These are phyloP conservation scores for Penicillium sp. DNA, from an alignment of 2,329 filamentous ascomycete genomes.

Conservation along the genomic window DNA sequence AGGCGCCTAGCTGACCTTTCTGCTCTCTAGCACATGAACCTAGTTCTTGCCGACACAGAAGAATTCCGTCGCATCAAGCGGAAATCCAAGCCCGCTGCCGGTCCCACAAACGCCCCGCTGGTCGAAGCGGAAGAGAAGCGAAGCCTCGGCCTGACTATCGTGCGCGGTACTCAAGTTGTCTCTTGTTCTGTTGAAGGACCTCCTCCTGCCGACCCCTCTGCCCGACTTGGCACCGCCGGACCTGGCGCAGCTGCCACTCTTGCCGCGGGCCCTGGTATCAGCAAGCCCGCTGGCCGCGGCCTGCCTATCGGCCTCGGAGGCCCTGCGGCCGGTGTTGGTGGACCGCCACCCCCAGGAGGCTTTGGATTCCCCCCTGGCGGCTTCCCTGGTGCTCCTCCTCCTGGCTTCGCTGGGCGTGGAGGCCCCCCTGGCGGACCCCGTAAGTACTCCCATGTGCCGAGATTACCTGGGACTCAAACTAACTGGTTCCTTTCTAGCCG, in stretches of 20 bases:
- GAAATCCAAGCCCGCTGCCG: slow-evolving; percentile 66
- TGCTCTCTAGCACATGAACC: slow-evolving; percentile 82
- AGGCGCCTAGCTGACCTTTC: slow-evolving; percentile 6
- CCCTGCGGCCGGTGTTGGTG: slow-evolving; percentile 83
- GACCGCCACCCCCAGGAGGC: slow-evolving; percentile 63
- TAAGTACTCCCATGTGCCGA: slow-evolving; percentile 39
- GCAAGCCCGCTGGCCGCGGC: slow-evolving; percentile 86
- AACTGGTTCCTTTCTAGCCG: slow-evolving; percentile 31
- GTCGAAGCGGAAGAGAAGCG: slow-evolving; percentile 95
- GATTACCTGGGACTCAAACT: slow-evolving; percentile 15
- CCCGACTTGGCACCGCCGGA: slow-evolving; percentile 76
- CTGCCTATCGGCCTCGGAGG: slow-evolving; percentile 78
- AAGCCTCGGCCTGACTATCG: slow-evolving; percentile 90
- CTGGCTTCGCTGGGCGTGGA: slow-evolving; percentile 51
- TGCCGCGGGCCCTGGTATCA: slow-evolving; percentile 81
- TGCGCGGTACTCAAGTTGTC: slow-evolving; percentile 91
- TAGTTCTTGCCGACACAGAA: slow-evolving; percentile 97
- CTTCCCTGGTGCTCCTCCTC: slow-evolving; percentile 51
- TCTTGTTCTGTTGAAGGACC: slow-evolving; percentile 94
- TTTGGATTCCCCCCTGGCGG: slow-evolving; percentile 53
- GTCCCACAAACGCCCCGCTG: slow-evolving; percentile 59
- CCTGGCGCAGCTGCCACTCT: slow-evolving; percentile 66
- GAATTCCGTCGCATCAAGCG: slow-evolving; percentile 91
- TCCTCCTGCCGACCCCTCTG: slow-evolving; percentile 87
- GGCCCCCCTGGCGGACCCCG: slow-evolving; percentile 50